Conservation (phyloP, 2,329 filamentous ascomycete species). For the Drechmeria coniospora region DNA sequence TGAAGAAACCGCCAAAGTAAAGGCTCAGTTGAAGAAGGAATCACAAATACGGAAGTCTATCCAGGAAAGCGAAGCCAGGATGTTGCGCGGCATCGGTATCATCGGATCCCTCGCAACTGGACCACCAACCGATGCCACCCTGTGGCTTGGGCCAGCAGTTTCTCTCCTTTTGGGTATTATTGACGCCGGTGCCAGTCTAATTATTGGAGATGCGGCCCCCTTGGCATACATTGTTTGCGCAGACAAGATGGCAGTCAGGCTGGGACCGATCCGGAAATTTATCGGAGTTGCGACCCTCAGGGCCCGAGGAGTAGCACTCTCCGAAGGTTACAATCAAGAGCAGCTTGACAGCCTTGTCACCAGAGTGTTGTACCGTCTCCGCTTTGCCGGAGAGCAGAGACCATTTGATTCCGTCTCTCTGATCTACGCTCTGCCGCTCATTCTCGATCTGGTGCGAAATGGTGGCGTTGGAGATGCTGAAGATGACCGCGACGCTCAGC, state of each 20-base stretch:
- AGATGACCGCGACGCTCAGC: slow-evolving; percentile 78
- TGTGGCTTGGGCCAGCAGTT: slow-evolving; percentile 79
- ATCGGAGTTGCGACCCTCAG: slow-evolving; percentile 78
- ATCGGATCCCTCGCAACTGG: slow-evolving; percentile 69
- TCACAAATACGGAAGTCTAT: slow-evolving; percentile 62
- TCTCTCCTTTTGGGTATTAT: slow-evolving; percentile 58
- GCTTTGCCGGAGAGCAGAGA: slow-evolving; percentile 84
- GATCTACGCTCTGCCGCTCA: slow-evolving; percentile 71
- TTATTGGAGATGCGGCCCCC: slow-evolving; percentile 68
- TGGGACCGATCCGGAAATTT: slow-evolving; percentile 66
- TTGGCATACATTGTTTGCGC: slow-evolving; percentile 68
- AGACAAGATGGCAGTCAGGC: slow-evolving; percentile 54
- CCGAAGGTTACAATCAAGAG: slow-evolving; percentile 59
- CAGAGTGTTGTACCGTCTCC: slow-evolving; percentile 75
- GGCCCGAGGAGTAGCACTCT: slow-evolving; percentile 58
- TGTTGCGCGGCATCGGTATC: slow-evolving; percentile 74
- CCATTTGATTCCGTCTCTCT: slow-evolving; percentile 81
- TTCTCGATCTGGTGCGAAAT: slow-evolving; percentile 62
- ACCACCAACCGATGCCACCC: slow-evolving; percentile 72
- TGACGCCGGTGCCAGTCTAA: slow-evolving; percentile 62
- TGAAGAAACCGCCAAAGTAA: slow-evolving; percentile 81
- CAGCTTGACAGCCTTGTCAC: slow-evolving; percentile 75
- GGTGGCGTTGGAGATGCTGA: slow-evolving; percentile 58
- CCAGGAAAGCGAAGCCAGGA: slow-evolving; percentile 48
- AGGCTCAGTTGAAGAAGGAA: slow-evolving; percentile 81